A percentile compares a stretch with the other conserved stretches of the same genome.
These are phyloP conservation scores for Aureobasidium pullulans DNA, from an alignment of 2,329 filamentous ascomycete genomes.

Conservation along the genomic window DNA sequence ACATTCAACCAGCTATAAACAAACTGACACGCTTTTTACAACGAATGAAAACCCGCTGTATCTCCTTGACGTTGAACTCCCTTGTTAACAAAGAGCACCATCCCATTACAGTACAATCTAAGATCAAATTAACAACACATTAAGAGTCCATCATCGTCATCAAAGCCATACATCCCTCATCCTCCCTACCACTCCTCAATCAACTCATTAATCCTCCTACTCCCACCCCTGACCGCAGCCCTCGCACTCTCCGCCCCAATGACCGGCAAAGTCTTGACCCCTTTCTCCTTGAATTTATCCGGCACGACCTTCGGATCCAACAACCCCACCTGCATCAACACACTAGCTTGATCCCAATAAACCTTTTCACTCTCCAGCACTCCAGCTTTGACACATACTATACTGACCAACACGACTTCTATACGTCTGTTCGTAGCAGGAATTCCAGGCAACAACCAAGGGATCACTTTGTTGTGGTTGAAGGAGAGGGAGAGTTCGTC, in stretches of 20 bases:
- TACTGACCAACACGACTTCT: slow-evolving; percentile 48
- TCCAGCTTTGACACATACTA: slow-evolving; percentile 48
- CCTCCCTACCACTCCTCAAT: slow-evolving; percentile 29
- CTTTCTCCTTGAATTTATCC: slow-evolving; percentile 35
- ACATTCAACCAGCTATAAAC: too few relatives aligned
- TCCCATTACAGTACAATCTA: too few relatives aligned
- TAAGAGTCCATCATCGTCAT: too few relatives aligned
- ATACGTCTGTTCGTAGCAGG: slow-evolving; percentile 50
- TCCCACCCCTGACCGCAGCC: slow-evolving; percentile 39
- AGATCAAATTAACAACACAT: too few relatives aligned
- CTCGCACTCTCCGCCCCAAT: slow-evolving; percentile 39
- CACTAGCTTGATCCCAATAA: slow-evolving; percentile 57
- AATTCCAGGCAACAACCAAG: slow-evolving; percentile 54
- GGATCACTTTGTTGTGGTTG: slow-evolving; percentile 48
- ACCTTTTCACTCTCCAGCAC: slow-evolving; percentile 51
- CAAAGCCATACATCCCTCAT: too few relatives aligned
- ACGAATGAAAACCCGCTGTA: too few relatives aligned
- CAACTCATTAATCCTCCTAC: slow-evolving; percentile 38
- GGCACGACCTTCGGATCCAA: slow-evolving; percentile 50
- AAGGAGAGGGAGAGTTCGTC: slow-evolving; percentile 54
- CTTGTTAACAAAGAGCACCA: too few relatives aligned
- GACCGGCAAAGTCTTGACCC: slow-evolving; percentile 41
- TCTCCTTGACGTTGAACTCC: too few relatives aligned
- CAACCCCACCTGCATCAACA: slow-evolving; percentile 52
- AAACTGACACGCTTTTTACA: too few relatives aligned